Evolutionary conservation across 306 rosid genomes (phyloP), one percentile per base, ranked within the genome.

Genomic region (Senna siamea): DNA sequence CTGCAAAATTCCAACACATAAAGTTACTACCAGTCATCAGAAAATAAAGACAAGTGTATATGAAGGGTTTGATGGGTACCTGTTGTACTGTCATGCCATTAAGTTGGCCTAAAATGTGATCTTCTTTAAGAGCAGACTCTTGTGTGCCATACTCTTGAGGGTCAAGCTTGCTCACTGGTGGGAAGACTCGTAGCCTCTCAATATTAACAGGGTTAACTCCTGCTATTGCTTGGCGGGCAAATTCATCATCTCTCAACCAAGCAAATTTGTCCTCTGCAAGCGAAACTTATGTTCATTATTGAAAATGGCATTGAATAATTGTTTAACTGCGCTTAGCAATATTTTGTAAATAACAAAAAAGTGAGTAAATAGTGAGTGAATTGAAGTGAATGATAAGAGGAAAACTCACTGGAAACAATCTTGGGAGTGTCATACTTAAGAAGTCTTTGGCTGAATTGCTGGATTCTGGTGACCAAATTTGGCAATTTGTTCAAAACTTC

Each of bases 171-270:
- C 99, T 94, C 20, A 75, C 90, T 0, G 99, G 99, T 53, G 99
- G 99, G 37, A 88, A 94, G 61, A 83, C 97, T 70, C 71, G 26
- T 40, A 94, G 87, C 57, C 79, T 89, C 82, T 94, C 96, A 43
- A 94, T 92, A 76, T 22, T 81, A 40, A 89, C 88, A 47, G 99
- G 99, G 65, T 94, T 94, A 38, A 94, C 74, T 65, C 99, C 99
- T 4, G 99, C 99, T 11, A 94, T 58, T 70, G 90, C 92, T 87
- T 94, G 93, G 2, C 99, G 93, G 15, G 77, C 99, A 72, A 94
- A 94, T 87, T 94, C 99, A 60, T 94, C 99, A 52, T 94, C 99
- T 83, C 99, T 69, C 72, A 91, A 53, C 99, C 99, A 94, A 0
- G 92, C 89, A 56, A 88, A 88, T 84, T 81, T 94, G 82, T 94